A percentile compares a stretch with the other conserved stretches of the same genome.
Conservation (phyloP, 2,329 filamentous ascomycete genomes). For the Fusarium paranaense region DNA sequence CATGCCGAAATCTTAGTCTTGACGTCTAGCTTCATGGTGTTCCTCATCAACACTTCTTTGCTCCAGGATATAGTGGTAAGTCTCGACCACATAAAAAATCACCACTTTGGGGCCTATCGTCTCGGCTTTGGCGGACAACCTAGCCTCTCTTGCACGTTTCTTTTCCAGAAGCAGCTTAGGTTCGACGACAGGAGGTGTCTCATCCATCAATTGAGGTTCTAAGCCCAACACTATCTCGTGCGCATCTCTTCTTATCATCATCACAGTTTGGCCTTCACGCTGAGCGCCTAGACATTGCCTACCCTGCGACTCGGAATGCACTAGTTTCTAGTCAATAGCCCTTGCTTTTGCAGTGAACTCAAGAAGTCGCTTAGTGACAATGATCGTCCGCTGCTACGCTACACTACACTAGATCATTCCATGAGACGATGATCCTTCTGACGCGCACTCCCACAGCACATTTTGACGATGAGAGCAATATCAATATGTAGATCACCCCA, state of each 20-base stretch:
- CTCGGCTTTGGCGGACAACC: neutral
- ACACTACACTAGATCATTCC: neutral
- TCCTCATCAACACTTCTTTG: neutral
- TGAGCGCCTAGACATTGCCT: too few species aligned
- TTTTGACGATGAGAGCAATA: neutral
- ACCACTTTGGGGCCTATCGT: neutral
- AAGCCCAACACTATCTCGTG: too few species aligned
- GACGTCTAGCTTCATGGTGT: neutral
- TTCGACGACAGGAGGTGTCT: neutral
- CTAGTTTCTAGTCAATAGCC: too few species aligned
- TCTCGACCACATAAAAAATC: neutral
- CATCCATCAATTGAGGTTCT: neutral
- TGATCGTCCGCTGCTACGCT: neutral
- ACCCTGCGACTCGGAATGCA: neutral
- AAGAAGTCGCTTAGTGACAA: neutral
- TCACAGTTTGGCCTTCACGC: neutral
- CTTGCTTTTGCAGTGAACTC: neutral
- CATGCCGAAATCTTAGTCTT: neutral
- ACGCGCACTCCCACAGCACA: neutral
- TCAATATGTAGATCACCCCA: neutral
- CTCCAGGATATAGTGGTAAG: neutral
- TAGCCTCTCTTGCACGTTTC: neutral
- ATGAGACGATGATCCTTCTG: neutral
- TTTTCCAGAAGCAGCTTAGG: neutral
- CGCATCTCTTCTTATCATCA: neutral